Base-by-base conservation (phyloP, 2,329 filamentous ascomycete species). In the Chlorencoelia australis region DNA sequence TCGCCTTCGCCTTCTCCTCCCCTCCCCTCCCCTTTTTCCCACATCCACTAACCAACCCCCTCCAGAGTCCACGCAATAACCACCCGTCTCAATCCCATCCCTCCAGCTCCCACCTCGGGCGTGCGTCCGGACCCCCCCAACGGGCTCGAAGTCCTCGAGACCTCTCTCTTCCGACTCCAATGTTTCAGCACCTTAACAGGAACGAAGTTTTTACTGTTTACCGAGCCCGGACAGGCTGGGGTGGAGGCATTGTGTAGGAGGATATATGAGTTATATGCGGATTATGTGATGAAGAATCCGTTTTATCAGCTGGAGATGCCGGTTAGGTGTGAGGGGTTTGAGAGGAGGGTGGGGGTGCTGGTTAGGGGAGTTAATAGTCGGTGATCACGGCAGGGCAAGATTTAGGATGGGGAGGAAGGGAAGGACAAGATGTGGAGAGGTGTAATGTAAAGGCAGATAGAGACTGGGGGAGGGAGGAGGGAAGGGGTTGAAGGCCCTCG, bases 261-360 rank as follows among this genome's bases (percentile, higher is more conserved):
- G 59, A 80, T 95, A 52, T 96, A 98, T 59, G 91, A 96, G 59
- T 65, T 96, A 35, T 98, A 96, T 65, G 75, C 85, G 33, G 91
- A 98, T 61, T 96, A 85, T 59, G 91, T 98, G 50, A 96, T 95
- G 86, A 98, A 96, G 70, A 98, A 98, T 60, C 91, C 91, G 1
- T 98, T 98, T 57, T 96, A 96, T 64, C 88, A 91, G 55, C 69
- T 94, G 39, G 91, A 98, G 65, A 98, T 96, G 88, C 91, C 91
- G 5, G 77, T 98, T 36, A 72, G 91, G 43, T 94, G 91, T 62
- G 91, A 96, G 56, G 82, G 86, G 51, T 98, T 95, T 65, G 91
- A 98, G 59, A 71, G 88, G 51, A 85, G 85, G 60, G 60, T 95
- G 46, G 72, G 74, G 47, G 83, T 79, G 24, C 94, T 88, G 62